Conservation (phyloP, 352 stramenopile species). For the Phytopythium helicoides region DNA sequence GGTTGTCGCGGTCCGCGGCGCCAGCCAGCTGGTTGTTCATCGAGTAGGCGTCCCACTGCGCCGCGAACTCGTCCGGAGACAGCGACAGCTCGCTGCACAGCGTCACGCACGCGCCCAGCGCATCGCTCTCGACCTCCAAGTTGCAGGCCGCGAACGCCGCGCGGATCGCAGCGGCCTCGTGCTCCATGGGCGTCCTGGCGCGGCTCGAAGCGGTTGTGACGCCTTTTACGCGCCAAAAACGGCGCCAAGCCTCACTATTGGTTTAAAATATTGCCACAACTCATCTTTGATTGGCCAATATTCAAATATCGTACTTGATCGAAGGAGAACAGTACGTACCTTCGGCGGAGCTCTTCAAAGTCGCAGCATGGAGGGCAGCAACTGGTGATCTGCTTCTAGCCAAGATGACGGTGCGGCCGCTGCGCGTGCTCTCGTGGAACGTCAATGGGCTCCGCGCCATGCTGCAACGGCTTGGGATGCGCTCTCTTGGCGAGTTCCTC, state of each 20-base stretch:
- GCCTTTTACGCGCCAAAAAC: conserved; percentile 8
- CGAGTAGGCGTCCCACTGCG: conserved; percentile 83
- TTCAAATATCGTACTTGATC: too few species aligned
- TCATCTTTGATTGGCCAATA: too few species aligned
- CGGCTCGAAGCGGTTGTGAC: background rate
- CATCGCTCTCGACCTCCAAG: conserved; percentile 70
- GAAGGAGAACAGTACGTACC: too few species aligned
- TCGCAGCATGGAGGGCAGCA: too few species aligned
- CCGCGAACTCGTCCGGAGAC: conserved; percentile 72
- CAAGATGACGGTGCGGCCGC: conserved; percentile 11
- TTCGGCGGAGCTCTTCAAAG: conserved; percentile 2
- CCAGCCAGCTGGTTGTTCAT: conserved; percentile 81
- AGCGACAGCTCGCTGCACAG: conserved; percentile 79
- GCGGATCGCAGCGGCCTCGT: conserved; percentile 57
- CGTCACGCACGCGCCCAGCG: conserved; percentile 56
- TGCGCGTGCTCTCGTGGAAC: conserved; percentile 83
- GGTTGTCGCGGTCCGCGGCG: conserved; percentile 48
- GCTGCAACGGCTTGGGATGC: conserved; percentile 51
- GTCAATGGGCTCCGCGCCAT: conserved; percentile 82
- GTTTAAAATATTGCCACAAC: too few species aligned
- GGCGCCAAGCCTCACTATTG: background rate
- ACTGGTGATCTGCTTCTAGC: background rate
- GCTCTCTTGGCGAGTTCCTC: conserved; percentile 47
- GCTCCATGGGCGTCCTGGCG: conserved; percentile 30
- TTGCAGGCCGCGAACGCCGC: conserved; percentile 72